phyloP scores from a whole-genome alignment of 768 basidiomycete genomes.

The Suillus discolor region DNA sequence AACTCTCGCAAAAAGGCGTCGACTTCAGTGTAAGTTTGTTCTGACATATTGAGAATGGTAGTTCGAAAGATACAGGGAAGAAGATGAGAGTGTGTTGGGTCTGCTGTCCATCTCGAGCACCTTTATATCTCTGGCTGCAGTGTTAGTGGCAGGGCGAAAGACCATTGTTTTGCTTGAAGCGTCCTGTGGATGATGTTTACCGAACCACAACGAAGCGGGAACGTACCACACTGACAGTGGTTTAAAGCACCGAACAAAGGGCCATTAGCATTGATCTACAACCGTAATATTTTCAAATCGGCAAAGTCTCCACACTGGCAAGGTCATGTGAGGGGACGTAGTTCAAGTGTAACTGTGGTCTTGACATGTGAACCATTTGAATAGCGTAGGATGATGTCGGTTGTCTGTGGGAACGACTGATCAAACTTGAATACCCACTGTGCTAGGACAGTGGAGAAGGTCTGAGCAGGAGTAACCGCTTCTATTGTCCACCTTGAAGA shows the following conservation, averaged over 20 bases:
- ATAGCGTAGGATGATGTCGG: not conserved
- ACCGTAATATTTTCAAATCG: not conserved
- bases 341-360: not conserved
- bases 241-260: not conserved
- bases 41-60: not conserved
- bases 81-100: conserved; percentile 1
- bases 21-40: not conserved
- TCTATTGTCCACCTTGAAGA: not conserved
- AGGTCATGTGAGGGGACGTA: not conserved
- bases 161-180: not conserved
- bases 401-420: not conserved
- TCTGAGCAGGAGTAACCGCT: not conserved
- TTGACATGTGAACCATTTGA: not conserved
- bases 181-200: not conserved
- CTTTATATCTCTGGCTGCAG: not conserved
- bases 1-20: not conserved
- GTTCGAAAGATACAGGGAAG: not conserved
- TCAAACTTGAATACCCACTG: not conserved
- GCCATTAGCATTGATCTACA: not conserved
- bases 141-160: not conserved
- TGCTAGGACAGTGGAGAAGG: not conserved
- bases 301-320: not conserved
- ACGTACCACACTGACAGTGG: not conserved
- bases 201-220: not conserved
- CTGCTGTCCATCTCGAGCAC: no score